These are phyloP conservation scores for Chlamydomonas asymmetrica DNA, from an alignment of 139 green algal genomes.

Conservation along the genomic window DNA sequence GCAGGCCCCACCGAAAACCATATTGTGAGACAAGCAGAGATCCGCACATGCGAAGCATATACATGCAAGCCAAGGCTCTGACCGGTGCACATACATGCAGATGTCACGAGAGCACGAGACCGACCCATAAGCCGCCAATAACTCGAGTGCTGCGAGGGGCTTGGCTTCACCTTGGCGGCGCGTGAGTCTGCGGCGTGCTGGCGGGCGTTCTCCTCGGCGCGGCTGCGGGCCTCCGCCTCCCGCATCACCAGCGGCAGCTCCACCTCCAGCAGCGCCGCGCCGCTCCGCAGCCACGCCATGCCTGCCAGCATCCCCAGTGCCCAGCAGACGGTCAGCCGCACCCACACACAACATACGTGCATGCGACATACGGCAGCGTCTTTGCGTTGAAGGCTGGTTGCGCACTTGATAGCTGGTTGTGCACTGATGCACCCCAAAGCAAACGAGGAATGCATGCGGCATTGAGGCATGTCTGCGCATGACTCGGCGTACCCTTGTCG, in stretches of 20 bases:
- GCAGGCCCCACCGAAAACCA: too few relatives aligned
- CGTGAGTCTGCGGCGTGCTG: background rate
- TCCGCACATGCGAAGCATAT: background rate
- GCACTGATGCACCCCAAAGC: background rate
- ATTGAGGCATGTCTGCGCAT: too few relatives aligned
- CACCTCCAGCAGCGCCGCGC: background rate
- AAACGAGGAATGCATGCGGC: too few relatives aligned
- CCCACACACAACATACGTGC: background rate
- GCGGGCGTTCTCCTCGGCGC: background rate
- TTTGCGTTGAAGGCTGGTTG: background rate
- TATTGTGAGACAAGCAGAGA: background rate
- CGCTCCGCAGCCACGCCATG: conserved; percentile 9
- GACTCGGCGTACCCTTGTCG: conserved; percentile 5
- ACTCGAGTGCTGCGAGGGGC: too few relatives aligned
- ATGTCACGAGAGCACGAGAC: background rate
- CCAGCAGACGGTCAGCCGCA: background rate
- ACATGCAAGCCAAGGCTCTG: background rate
- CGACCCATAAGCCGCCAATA: too few relatives aligned
- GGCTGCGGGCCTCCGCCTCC: conserved; percentile 14
- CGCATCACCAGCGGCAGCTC: conserved; percentile 13
- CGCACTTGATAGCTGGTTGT: background rate
- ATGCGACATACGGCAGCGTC: background rate
- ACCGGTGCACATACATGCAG: conserved; percentile 1
- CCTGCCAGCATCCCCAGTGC: conserved; percentile 1
- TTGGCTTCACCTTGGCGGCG: background rate